A percentile compares a stretch with the other conserved stretches of the same genome.
These are phyloP conservation scores for Fusarium neocosmosporiellum DNA, from an alignment of 2,329 filamentous ascomycete species.

Conservation along the genomic window DNA sequence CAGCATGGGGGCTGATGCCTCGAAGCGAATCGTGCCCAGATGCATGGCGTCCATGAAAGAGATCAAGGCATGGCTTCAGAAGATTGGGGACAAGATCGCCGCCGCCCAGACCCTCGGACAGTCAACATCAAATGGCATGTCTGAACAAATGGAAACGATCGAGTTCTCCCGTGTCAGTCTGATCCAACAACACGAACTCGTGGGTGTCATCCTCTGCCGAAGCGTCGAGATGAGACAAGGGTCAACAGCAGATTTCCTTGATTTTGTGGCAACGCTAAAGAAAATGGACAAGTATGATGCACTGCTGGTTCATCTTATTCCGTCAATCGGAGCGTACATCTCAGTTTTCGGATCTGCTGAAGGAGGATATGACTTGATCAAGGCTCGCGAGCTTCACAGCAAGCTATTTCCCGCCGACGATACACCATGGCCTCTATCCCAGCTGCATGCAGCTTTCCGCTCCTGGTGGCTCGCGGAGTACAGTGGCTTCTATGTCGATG, in stretches of 20 bases:
- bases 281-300: constrained; percentile 82
- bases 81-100: constrained; percentile 79
- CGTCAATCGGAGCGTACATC: constrained; percentile 81
- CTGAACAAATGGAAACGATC: constrained; percentile 79
- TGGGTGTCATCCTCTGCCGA: constrained; percentile 83
- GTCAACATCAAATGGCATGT: constrained; percentile 57
- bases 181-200: constrained; percentile 87
- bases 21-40: constrained; percentile 75
- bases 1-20: constrained; percentile 49
- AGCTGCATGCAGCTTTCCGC: constrained; percentile 81
- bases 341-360: constrained; percentile 83
- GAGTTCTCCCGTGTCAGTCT: constrained; percentile 85
- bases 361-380: constrained; percentile 72
- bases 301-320: constrained; percentile 81
- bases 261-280: constrained; percentile 75
- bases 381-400: constrained; percentile 77
- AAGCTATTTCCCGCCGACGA: constrained; percentile 76
- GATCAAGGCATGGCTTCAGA: constrained; percentile 81
- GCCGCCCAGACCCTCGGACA: constrained; percentile 81
- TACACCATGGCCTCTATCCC: constrained; percentile 76
- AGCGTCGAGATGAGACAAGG: constrained; percentile 82
- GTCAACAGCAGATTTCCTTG: constrained; percentile 76
- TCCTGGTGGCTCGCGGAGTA: constrained; percentile 95
- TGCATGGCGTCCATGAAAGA: constrained; percentile 82
- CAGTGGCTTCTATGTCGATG: constrained; percentile 87